A percentile compares a stretch with the other conserved stretches of the same genome.
phyloP scores from a whole-genome alignment of 306 rosid genomes.

The Nissolia schottii region DNA sequence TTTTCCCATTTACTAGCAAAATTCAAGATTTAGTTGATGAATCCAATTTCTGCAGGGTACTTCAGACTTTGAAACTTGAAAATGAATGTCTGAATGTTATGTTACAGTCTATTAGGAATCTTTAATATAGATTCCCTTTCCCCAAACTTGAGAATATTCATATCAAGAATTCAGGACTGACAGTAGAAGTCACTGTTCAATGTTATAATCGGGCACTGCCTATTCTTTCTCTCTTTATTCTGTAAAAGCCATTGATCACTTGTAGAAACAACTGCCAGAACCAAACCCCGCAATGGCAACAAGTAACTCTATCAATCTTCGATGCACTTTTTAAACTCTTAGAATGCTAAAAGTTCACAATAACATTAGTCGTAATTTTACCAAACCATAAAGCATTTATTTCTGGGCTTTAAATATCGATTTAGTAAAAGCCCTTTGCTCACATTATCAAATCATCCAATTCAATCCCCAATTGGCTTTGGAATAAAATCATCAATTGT shows the following conservation, averaged over 20 bases:
- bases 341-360: neutral
- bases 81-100: neutral
- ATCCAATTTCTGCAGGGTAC: neutral
- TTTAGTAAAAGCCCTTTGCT: neutral
- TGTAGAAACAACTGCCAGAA: neutral
- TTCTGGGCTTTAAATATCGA: slow-evolving; percentile 10
- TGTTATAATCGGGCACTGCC: neutral
- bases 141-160: neutral
- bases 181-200: neutral
- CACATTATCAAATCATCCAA: neutral
- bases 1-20: slow-evolving; percentile 2
- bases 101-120: neutral
- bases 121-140: neutral
- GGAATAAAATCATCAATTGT: neutral
- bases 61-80: neutral
- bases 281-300: neutral
- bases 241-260: slow-evolving; percentile 8
- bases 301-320: neutral
- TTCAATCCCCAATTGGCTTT: neutral
- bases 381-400: neutral
- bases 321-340: neutral
- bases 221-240: neutral
- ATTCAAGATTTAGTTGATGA: neutral
- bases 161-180: neutral
- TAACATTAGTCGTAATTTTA: neutral